Evolutionary conservation across 768 basidiomycete genomes (phyloP), one percentile per base, ranked within the genome.

Genomic region (Phylloporus rhodoxanthus): DNA sequence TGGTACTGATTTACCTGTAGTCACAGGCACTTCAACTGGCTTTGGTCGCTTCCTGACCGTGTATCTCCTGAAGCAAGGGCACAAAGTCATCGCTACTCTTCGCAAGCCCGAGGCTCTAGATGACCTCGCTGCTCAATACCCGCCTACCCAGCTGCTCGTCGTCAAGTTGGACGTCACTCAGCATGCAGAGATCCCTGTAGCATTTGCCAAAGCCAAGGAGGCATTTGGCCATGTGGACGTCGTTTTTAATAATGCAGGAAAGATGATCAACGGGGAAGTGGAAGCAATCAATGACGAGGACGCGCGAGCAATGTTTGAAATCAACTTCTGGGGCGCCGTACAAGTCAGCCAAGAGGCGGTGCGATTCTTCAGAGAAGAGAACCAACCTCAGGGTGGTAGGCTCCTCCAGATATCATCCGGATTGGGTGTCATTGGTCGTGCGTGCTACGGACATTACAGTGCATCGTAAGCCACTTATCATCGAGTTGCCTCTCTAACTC

Each of bases 61-160:
- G 48, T 36, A 48, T 17, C 68, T 65, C 39, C 63, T 76, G 21
- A 29, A 51, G 21, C 57, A 57, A 15, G 75, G 70, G 4, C 61
- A 73, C 29, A 69, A 49, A 28, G 73, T 66, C 20, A 66, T 75
- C 43, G 75, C 77, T 4, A 75, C 76, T 33, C 61, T 74, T 21
- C 73, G 74, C 45, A 70, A 59, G 50, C 74, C 75, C 2, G 65
- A 57, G 14, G 57, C 44, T 13, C 58, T 76, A 34, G 49, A 55
- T 10, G 57, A 67, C 17, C 70, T 68, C 14, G 45, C 43, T 9
- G 23, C 38, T 1, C 36, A 65, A 32, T 70, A 71, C 46, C 52
- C 62, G 4, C 6, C 61, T 11, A 48, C 58, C 0, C 51, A 26
- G 2, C 51, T 59, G 1, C 14, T 68, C 45, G 51, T 68, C 44